A percentile compares a stretch with the other conserved stretches of the same genome.
These are phyloP conservation scores for Emmonsia crescens DNA, from an alignment of 2,329 filamentous ascomycete genomes.

Conservation along the genomic window DNA sequence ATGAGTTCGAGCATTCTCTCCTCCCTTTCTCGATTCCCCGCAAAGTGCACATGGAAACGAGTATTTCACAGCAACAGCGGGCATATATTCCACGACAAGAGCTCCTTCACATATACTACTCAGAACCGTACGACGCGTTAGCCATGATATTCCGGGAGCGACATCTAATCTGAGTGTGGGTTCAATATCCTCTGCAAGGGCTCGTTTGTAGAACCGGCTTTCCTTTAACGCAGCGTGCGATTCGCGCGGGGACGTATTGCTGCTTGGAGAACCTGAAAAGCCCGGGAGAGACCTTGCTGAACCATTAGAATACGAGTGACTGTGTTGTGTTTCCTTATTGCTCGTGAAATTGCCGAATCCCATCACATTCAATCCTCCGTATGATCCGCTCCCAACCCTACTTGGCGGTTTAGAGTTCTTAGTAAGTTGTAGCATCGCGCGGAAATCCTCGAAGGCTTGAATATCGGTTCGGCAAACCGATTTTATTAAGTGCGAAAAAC, in stretches of 20 bases:
- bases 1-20: conserved; percentile 64
- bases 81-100: conserved; percentile 80
- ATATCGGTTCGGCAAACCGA: conserved; percentile 76
- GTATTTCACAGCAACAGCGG: conserved; percentile 43
- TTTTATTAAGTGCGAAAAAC: conserved; percentile 72
- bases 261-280: conserved; percentile 37
- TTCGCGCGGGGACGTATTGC: conserved; percentile 30
- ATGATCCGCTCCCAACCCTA: conserved; percentile 62
- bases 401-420: conserved; percentile 51
- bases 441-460: conserved; percentile 73
- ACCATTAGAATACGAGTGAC: conserved; percentile 39
- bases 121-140: conserved; percentile 75
- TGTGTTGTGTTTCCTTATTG: conserved; percentile 27
- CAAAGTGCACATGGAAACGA: conserved; percentile 71
- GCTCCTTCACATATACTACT: conserved; percentile 74
- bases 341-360: conserved; percentile 38
- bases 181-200: conserved; percentile 81
- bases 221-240: conserved; percentile 60
- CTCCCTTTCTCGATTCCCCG: conserved; percentile 65
- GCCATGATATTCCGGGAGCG: conserved; percentile 85
- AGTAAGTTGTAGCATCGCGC: conserved; percentile 60
- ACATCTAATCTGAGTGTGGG: conserved; percentile 82
- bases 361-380: conserved; percentile 51
- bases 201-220: conserved; percentile 86
- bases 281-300: conserved; percentile 49